phyloP scores from a whole-genome alignment of 257 asterid species.

The Solanum peruvianum region DNA sequence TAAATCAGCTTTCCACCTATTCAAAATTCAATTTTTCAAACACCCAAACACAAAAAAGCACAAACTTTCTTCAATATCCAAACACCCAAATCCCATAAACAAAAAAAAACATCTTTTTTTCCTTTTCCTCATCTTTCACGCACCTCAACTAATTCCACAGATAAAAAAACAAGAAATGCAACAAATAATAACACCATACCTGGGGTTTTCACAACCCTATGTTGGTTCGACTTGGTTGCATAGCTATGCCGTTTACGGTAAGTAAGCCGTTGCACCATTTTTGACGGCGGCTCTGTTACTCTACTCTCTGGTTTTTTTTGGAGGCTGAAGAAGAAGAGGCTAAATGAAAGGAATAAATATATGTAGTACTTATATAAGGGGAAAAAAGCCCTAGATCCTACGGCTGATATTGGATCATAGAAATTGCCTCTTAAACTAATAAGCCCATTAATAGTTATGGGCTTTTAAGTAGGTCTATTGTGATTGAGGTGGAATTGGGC shows the following conservation, averaged over 20 bases:
- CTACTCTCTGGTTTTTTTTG: background rate
- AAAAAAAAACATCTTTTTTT: background rate
- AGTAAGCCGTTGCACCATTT: constrained; percentile 76
- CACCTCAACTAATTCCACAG: background rate
- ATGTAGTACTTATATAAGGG: background rate
- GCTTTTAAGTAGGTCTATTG: background rate
- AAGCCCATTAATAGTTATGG: background rate
- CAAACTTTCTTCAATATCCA: background rate
- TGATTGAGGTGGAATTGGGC: background rate
- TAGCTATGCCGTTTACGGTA: constrained; percentile 72
- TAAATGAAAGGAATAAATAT: background rate
- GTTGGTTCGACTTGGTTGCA: constrained; percentile 84
- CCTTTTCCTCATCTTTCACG: background rate
- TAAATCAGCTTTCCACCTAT: constrained; percentile 72
- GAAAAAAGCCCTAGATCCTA: constrained; percentile 18
- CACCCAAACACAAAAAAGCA: background rate
- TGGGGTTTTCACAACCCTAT: constrained; percentile 76
- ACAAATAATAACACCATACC: constrained; percentile 17
- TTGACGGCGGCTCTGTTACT: background rate
- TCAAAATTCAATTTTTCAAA: background rate
- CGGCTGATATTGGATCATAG: constrained; percentile 8
- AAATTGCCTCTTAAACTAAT: background rate
- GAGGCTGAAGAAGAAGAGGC: constrained; percentile 7
- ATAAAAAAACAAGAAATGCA: background rate
- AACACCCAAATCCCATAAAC: background rate